These are phyloP conservation scores for Phytomonas sp. DNA, from an alignment of 208 protist species.

Conservation along the genomic window DNA sequence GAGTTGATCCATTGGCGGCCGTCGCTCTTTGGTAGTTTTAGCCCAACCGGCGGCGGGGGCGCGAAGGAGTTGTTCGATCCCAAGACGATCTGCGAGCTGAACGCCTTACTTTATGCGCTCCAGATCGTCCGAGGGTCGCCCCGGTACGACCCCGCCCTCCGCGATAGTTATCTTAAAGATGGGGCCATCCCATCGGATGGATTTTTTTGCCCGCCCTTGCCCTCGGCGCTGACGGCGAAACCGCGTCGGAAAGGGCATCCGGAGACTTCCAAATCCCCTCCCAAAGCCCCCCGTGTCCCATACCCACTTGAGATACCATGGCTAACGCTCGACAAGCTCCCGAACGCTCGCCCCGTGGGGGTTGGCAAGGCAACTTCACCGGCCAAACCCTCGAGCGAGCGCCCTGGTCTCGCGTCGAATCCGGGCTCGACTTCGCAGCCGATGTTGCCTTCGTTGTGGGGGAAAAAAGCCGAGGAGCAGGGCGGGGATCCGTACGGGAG, in stretches of 20 bases:
- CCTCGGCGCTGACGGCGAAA: no score
- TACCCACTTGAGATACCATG: neutral
- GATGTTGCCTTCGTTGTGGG: neutral
- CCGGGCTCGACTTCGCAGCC: neutral
- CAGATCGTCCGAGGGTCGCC: conserved; percentile 17
- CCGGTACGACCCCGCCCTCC: neutral
- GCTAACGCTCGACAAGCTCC: neutral
- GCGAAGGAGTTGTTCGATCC: neutral
- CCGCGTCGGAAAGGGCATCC: neutral
- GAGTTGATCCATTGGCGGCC: neutral
- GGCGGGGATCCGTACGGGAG: neutral
- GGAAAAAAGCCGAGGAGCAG: neutral
- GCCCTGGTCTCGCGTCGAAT: neutral
- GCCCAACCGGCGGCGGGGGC: no score
- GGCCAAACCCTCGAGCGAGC: neutral
- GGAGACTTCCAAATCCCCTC: neutral
- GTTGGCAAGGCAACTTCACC: neutral
- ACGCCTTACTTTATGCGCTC: conserved; percentile 14
- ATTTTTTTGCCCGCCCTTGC: neutral
- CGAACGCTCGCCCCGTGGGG: neutral
- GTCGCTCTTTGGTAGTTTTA: neutral
- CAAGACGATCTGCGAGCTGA: neutral
- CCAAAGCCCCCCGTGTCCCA: neutral
- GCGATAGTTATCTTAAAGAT: neutral
- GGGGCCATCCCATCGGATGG: neutral